phyloP scores from a whole-genome alignment of 352 stramenopile genomes.

The Phytophthora europaea region DNA sequence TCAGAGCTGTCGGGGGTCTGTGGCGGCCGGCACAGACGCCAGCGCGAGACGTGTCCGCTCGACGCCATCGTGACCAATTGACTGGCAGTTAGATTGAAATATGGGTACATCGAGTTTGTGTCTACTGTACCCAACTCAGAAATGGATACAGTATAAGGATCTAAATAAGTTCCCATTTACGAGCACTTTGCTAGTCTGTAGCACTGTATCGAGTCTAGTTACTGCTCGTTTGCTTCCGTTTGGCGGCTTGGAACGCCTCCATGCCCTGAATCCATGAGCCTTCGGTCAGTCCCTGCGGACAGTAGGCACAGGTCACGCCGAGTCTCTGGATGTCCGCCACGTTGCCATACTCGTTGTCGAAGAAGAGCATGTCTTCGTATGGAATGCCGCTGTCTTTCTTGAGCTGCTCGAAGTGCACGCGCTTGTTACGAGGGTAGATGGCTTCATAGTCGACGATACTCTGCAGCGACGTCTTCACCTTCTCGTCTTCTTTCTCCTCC shows the following conservation, averaged over 20 bases:
- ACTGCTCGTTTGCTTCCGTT: constrained; percentile 28
- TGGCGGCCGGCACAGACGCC: constrained; percentile 28
- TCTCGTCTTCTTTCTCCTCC: constrained; percentile 5
- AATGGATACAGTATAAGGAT: not conserved
- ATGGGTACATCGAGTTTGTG: not conserved
- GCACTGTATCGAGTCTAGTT: not conserved
- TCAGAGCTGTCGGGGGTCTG: not conserved
- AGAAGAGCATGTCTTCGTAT: constrained; percentile 98
- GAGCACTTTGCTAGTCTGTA: not conserved
- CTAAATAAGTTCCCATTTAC: not conserved
- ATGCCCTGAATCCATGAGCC: constrained; percentile 78
- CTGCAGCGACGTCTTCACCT: constrained; percentile 54
- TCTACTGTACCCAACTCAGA: not conserved
- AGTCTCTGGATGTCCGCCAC: constrained; percentile 71
- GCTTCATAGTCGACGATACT: constrained; percentile 80
- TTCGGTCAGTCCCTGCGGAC: constrained; percentile 76
- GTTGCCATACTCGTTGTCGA: constrained; percentile 94
- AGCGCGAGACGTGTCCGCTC: constrained; percentile 46
- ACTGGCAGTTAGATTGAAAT: constrained; percentile 1
- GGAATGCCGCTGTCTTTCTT: constrained; percentile 89
- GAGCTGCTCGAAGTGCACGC: constrained; percentile 94
- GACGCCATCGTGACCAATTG: constrained; percentile 22
- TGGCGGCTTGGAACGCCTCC: constrained; percentile 72
- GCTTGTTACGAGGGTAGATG: constrained; percentile 90
- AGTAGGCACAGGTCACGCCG: constrained; percentile 84